Conservation (phyloP, 2,329 filamentous ascomycete genomes). For the Rhinocladiella mackenziei region DNA sequence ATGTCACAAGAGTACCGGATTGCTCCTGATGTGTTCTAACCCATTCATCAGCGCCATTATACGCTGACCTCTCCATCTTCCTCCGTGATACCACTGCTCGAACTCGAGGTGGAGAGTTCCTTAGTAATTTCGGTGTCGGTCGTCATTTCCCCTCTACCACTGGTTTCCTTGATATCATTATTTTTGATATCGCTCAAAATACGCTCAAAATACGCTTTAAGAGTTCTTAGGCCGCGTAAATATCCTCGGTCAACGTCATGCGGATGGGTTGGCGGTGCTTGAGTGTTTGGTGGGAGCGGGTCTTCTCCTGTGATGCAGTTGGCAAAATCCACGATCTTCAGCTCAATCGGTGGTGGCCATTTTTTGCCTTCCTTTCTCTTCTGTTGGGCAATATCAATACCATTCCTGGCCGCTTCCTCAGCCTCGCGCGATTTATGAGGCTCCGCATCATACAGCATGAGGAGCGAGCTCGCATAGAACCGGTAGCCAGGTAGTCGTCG, state of each 20-base stretch:
- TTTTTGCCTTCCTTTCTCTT: constrained; percentile 30
- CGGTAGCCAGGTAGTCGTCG: constrained; percentile 75
- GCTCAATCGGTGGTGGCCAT: constrained; percentile 61
- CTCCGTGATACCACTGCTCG: constrained; percentile 10
- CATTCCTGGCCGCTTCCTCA: constrained; percentile 24
- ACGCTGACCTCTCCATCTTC: constrained; percentile 26
- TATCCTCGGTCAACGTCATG: constrained; percentile 83
- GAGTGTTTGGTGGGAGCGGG: constrained; percentile 50
- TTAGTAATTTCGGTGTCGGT: constrained; percentile 15
- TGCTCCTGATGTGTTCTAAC: constrained; percentile 14
- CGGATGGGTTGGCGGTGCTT: constrained; percentile 77
- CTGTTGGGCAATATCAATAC: constrained; percentile 26
- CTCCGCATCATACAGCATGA: constrained; percentile 95
- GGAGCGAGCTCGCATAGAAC: constrained; percentile 89
- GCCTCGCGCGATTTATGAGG: constrained; percentile 39
- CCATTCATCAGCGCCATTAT: constrained; percentile 9
- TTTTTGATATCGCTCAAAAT: constrained; percentile 73
- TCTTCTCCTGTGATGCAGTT: constrained; percentile 93
- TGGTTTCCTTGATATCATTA: constrained; percentile 41
- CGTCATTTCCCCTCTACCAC: constrained; percentile 36
- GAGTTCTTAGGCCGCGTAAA: constrained; percentile 72
- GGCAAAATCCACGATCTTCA: constrained; percentile 98
- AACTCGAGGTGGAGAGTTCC: constrained; percentile 7
- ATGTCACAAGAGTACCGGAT: constrained; percentile 13
- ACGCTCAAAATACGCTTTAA: constrained; percentile 78